Evolutionary conservation across 768 basidiomycete genomes (phyloP).

Genomic region (Strobilomyces dryophilus): DNA sequence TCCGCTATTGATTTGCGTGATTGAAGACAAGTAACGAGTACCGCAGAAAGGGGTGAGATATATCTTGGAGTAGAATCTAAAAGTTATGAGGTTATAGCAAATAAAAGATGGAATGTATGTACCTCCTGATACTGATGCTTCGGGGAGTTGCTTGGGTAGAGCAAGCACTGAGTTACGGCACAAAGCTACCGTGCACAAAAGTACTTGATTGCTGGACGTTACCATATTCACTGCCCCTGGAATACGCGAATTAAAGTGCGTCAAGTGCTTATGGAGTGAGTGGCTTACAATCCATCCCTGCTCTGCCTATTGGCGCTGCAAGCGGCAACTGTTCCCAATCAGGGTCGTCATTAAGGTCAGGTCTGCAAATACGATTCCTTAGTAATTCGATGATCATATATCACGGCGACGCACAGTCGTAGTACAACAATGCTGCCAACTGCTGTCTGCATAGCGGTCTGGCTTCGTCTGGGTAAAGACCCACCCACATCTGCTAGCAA

Average conservation of each 20-base stretch:
- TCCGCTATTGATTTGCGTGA: slow-evolving; percentile 55
- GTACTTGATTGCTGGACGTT: slow-evolving; percentile 54
- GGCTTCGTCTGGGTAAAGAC: slow-evolving; percentile 29
- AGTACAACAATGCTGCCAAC: slow-evolving; percentile 51
- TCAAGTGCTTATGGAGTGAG: not conserved
- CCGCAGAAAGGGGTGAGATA: slow-evolving; percentile 18
- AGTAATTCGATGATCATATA: not conserved
- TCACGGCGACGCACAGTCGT: slow-evolving; percentile 40
- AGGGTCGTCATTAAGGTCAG: slow-evolving; percentile 47
- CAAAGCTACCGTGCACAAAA: slow-evolving; percentile 53
- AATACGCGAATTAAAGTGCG: not conserved
- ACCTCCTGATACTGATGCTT: slow-evolving; percentile 16
- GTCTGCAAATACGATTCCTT: slow-evolving; percentile 33
- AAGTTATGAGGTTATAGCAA: slow-evolving; percentile 17
- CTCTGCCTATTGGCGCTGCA: slow-evolving; percentile 37
- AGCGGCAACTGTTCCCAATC: slow-evolving; percentile 49
- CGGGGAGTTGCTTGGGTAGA: slow-evolving; percentile 36
- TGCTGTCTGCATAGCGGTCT: slow-evolving; percentile 34
- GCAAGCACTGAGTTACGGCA: slow-evolving; percentile 40
- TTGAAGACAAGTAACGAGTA: slow-evolving; percentile 41
- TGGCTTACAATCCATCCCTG: slow-evolving; percentile 50
- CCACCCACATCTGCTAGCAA: slow-evolving; percentile 49
- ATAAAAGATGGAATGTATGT: not conserved
- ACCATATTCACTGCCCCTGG: slow-evolving; percentile 56
- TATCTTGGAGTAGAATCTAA: slow-evolving; percentile 28